Percentiles rank a stretch among this genome's conserved stretches.
Evolutionary conservation across 2,329 filamentous ascomycete genomes (phyloP).

Genomic region (Hymenoscyphus fraxineus): DNA sequence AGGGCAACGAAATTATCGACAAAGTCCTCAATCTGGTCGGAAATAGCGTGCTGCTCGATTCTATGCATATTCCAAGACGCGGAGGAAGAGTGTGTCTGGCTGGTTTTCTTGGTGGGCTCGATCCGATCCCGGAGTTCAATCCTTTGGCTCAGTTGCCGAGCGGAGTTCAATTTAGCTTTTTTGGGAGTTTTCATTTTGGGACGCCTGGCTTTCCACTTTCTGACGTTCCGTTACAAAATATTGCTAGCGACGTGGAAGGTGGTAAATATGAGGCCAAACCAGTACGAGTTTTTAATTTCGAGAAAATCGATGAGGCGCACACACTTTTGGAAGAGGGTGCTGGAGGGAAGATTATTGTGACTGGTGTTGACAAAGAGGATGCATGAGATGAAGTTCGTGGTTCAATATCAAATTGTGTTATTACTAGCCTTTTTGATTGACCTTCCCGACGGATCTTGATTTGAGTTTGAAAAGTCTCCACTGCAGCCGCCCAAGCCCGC

Average conservation of each 20-base stretch:
- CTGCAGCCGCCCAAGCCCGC: no score
- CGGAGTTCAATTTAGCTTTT: conserved; percentile 22
- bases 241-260: conserved; percentile 14
- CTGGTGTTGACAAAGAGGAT: background rate
- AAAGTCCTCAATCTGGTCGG: conserved; percentile 17
- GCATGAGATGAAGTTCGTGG: no score
- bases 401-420: no score
- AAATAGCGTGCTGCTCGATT: conserved; percentile 20
- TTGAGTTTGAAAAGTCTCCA: no score
- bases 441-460: no score
- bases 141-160: conserved; percentile 17
- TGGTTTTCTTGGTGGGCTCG: conserved; percentile 24
- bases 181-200: conserved; percentile 17
- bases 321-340: conserved; percentile 41
- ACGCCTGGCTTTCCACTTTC: conserved; percentile 16
- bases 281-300: conserved; percentile 38
- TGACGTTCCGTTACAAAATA: conserved; percentile 18
- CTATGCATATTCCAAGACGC: conserved; percentile 14
- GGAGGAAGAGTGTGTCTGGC: conserved; percentile 21
- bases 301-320: conserved; percentile 44
- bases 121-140: conserved; percentile 16
- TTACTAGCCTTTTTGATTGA: no score
- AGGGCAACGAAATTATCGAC: conserved; percentile 11
- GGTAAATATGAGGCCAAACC: conserved; percentile 18
- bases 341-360: conserved; percentile 42